phyloP scores from a whole-genome alignment of 2,329 filamentous ascomycete species.

The Pseudocercospora ulei region DNA sequence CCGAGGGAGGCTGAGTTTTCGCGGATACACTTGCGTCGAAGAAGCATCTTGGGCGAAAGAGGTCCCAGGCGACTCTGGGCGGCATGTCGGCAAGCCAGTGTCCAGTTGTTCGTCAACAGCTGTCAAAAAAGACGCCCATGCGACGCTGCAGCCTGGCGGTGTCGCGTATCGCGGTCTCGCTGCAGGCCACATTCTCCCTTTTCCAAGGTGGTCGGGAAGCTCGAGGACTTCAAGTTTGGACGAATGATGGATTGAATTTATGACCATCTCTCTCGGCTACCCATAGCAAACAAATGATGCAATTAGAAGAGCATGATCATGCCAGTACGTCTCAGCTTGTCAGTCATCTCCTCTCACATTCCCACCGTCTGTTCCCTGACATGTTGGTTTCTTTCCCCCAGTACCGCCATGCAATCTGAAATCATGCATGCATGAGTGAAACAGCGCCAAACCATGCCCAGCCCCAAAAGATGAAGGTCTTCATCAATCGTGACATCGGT shows the following conservation, averaged over 20 bases:
- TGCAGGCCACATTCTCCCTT: too few relatives aligned
- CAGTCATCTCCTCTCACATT: neutral
- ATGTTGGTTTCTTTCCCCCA: constrained; percentile 3
- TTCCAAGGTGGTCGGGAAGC: too few relatives aligned
- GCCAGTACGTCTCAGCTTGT: constrained; percentile 8
- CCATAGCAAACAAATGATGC: constrained; percentile 10
- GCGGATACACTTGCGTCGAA: too few relatives aligned
- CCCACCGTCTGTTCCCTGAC: constrained; percentile 8
- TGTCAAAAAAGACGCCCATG: too few relatives aligned
- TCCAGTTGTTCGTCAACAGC: too few relatives aligned
- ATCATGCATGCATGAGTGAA: constrained; percentile 6
- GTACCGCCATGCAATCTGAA: constrained; percentile 8
- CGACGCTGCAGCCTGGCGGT: too few relatives aligned
- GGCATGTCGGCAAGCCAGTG: too few relatives aligned
- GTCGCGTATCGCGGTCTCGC: too few relatives aligned
- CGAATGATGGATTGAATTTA: constrained; percentile 1
- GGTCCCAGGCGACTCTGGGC: too few relatives aligned
- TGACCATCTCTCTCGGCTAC: constrained; percentile 14
- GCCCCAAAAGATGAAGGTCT: constrained; percentile 5
- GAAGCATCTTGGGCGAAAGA: too few relatives aligned
- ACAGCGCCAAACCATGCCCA: constrained; percentile 6
- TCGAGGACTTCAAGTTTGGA: neutral
- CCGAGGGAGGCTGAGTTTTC: too few relatives aligned
- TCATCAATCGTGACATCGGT: constrained; percentile 15
- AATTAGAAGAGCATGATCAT: constrained; percentile 8